These are phyloP conservation scores for Penicillium simplicissimum DNA, from an alignment of 495 filamentous ascomycete genomes.

Conservation along the genomic window DNA sequence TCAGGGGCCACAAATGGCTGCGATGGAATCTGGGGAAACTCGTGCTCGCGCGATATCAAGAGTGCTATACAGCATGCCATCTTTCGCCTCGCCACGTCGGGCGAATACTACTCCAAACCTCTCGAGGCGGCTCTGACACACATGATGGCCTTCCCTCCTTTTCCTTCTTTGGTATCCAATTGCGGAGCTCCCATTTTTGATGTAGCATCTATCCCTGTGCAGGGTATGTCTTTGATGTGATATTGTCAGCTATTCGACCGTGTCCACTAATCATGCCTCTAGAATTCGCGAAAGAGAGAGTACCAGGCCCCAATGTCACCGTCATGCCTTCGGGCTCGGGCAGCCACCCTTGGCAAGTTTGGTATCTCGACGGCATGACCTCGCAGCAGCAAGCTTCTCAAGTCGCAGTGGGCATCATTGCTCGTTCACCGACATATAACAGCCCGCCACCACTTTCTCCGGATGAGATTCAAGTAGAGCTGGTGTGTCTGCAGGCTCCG, in stretches of 20 bases:
- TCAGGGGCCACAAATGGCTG: conserved; percentile 43
- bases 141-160: conserved; percentile 28
- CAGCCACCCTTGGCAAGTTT: conserved; percentile 41
- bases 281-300: conserved; percentile 42
- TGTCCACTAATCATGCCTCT: conserved; percentile 1
- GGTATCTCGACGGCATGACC: conserved; percentile 42
- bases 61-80: conserved; percentile 29
- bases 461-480: conserved; percentile 41
- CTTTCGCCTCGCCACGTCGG: conserved; percentile 31
- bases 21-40: conserved; percentile 42
- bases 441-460: conserved; percentile 24
- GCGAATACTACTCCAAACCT: conserved; percentile 33
- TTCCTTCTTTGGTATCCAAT: conserved; percentile 12
- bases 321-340: conserved; percentile 35
- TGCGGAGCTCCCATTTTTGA: conserved; percentile 41
- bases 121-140: conserved; percentile 34
- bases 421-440: conserved; percentile 37
- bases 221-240: conserved; percentile 29
- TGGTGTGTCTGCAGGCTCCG: conserved; percentile 45
- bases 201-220: conserved; percentile 38
- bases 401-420: conserved; percentile 45
- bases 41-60: conserved; percentile 41
- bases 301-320: conserved; percentile 28
- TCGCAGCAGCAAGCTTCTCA: conserved; percentile 39
- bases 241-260: neutral